phyloP scores from a whole-genome alignment of 495 filamentous ascomycete genomes.

The Penicillium fimorum region DNA sequence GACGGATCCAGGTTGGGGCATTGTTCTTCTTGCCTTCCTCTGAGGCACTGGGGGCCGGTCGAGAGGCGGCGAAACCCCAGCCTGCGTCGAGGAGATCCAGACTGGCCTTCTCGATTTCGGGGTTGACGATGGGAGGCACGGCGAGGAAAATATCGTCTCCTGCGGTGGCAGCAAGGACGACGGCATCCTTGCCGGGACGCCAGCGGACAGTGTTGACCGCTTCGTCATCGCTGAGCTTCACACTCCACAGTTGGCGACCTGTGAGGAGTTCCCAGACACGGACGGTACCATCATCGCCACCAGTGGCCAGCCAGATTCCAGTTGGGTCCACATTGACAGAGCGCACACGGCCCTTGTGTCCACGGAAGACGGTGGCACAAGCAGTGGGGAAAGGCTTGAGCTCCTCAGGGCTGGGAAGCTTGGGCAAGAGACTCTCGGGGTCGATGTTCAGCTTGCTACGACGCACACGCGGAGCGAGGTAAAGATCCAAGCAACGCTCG shows the following conservation, averaged over 20 bases:
- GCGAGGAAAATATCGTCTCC: conserved; percentile 84
- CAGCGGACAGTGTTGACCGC: conserved; percentile 84
- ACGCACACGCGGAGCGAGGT: conserved; percentile 87
- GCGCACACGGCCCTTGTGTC: conserved; percentile 86
- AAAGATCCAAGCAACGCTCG: conserved; percentile 91
- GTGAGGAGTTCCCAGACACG: conserved; percentile 87
- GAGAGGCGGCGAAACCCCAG: conserved; percentile 82
- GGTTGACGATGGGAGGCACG: conserved; percentile 68
- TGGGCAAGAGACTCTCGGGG: conserved; percentile 87
- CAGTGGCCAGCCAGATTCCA: conserved; percentile 78
- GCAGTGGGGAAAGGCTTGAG: conserved; percentile 90
- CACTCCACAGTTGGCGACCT: conserved; percentile 84
- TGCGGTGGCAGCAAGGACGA: conserved; percentile 76
- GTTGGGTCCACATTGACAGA: conserved; percentile 75
- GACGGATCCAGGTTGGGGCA: conserved; percentile 79
- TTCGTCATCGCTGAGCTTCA: conserved; percentile 75
- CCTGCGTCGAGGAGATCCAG: conserved; percentile 77
- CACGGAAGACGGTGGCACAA: conserved; percentile 77
- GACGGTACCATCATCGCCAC: conserved; percentile 91
- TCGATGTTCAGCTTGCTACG: conserved; percentile 96
- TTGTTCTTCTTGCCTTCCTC: conserved; percentile 67
- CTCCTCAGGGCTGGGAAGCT: conserved; percentile 91
- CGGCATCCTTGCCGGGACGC: conserved; percentile 78
- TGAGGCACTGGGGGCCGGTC: conserved; percentile 56
- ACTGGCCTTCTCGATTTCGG: conserved; percentile 70